These are phyloP conservation scores for Filobasidium wieringae DNA, from an alignment of 768 basidiomycete genomes.

Conservation along the genomic window DNA sequence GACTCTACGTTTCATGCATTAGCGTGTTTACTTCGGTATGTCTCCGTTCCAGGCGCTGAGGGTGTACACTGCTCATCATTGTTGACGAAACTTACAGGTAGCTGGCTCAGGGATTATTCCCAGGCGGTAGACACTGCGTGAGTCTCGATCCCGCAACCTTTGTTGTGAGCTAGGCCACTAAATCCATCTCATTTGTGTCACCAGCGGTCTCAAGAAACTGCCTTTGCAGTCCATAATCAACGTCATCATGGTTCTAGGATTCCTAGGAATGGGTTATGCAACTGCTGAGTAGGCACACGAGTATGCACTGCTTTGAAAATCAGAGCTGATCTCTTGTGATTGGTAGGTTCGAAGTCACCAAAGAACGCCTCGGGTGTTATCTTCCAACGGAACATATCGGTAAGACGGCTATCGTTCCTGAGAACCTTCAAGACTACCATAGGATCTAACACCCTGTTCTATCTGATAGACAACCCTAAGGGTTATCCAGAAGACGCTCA, in stretches of 20 bases:
- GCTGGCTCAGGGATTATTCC: constrained; percentile 82
- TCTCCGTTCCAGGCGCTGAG: too few relatives aligned
- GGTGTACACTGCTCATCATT: too few relatives aligned
- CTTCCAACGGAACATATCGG: constrained; percentile 70
- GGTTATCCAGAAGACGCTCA: constrained; percentile 80
- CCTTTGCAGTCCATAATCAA: constrained; percentile 70
- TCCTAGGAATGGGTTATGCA: constrained; percentile 47
- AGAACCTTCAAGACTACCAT: too few relatives aligned
- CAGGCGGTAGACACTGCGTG: constrained; percentile 77
- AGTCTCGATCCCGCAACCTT: too few relatives aligned
- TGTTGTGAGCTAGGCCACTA: too few relatives aligned
- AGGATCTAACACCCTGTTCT: too few relatives aligned
- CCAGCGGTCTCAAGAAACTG: constrained; percentile 55
- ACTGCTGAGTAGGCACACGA: constrained; percentile 42
- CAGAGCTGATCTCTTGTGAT: constrained; percentile 51
- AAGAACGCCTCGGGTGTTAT: constrained; percentile 70
- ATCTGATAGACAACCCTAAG: constrained; percentile 88
- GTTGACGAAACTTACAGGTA: too few relatives aligned
- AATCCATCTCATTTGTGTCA: too few relatives aligned
- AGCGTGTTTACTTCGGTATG: constrained; percentile 28
- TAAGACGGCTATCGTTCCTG: too few relatives aligned
- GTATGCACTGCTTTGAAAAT: constrained; percentile 7
- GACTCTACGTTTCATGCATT: constrained; percentile 41
- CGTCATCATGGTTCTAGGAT: constrained; percentile 78
- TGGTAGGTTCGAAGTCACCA: constrained; percentile 73